Percentiles rank a stretch among this genome's conserved stretches.
Evolutionary conservation across 768 basidiomycete species (phyloP).

Genomic region (Gloeopeniophorella convolvens): DNA sequence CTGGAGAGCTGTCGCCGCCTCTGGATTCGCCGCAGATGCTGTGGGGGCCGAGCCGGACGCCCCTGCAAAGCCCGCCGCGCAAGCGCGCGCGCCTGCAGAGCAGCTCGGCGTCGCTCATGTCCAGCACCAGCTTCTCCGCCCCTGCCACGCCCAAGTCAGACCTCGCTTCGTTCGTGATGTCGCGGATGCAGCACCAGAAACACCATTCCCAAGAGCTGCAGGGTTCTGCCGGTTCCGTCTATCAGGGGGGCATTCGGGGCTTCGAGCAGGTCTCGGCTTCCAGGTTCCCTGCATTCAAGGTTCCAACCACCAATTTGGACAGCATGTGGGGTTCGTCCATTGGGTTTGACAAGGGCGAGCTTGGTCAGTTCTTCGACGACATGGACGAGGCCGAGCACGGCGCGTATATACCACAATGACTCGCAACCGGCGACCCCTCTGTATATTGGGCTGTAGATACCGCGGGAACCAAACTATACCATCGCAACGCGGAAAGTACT

Average conservation of each 20-base stretch:
- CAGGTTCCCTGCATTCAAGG: conserved; percentile 18
- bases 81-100: conserved; percentile 16
- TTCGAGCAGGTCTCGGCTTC: conserved; percentile 15
- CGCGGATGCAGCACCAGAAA: conserved; percentile 9
- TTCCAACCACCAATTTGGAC: conserved; percentile 53
- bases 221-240: no score
- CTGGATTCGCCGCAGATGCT: conserved; percentile 10
- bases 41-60: conserved; percentile 11
- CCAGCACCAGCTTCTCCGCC: conserved; percentile 15
- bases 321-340: conserved; percentile 71
- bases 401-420: conserved; percentile 12
- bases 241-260: no score
- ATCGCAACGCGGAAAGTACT: conserved; percentile 16
- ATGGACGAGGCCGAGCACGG: conserved; percentile 29
- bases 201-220: conserved; percentile 12
- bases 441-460: no score
- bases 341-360: conserved; percentile 72
- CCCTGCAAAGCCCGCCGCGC: conserved; percentile 7
- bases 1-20: conserved; percentile 9
- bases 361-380: conserved; percentile 59
- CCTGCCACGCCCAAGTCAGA: conserved; percentile 16
- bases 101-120: conserved; percentile 4
- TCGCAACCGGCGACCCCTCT: no score
- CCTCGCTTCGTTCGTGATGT: conserved; percentile 12
- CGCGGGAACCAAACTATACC: no score